Base-by-base conservation (phyloP, 148 eudicot species). In the Camellia lanceoleosa region DNA sequence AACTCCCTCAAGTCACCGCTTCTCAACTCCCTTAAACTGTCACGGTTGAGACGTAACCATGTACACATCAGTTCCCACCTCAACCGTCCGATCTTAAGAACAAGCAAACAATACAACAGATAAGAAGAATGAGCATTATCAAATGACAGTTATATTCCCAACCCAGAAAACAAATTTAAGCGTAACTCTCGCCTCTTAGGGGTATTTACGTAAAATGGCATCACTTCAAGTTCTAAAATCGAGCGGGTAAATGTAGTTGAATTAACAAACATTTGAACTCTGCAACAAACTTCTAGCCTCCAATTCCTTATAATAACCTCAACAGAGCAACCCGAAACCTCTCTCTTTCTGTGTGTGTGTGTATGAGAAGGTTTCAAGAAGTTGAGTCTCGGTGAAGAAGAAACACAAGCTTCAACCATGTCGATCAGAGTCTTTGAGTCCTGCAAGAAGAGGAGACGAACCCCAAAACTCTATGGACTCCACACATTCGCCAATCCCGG, bases 401-500 rank as follows among this genome's bases (percentile, higher is more conserved):
- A 10, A 64, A 3, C 3, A 64, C 38, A 30, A 64, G 9, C 5
- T 62, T 4, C 71, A 74, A 60, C 51, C 30, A 79, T 79, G 83
- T 64, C 79, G 54, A n/a, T 69, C 54, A 43, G 77, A 55, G 49
- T 44, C 41, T 30, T 78, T 38, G 74, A 81, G 16, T 52, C 67
- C 43, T 63, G 16, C 77, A 79, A 79, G 82, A 80, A 80, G 75
- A 79, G 82, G 16, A 80, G 54, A 54, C 76, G 65, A 44, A 30
- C 59, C 7, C 75, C 78, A 0, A 89, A 84, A 63, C 68, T 83
- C 16, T 89, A 70, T 52, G 82, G 83, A 3, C 72, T 89, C 81
- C 81, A 89, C 74, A 83, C 85, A 3, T 89, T 89, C 49, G 88
- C 80, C 0, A 68, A 89, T 78, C 80, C 72, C 20, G 84, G 83